Conservation (phyloP, 345 rosid species). For the Limnanthes douglasii region DNA sequence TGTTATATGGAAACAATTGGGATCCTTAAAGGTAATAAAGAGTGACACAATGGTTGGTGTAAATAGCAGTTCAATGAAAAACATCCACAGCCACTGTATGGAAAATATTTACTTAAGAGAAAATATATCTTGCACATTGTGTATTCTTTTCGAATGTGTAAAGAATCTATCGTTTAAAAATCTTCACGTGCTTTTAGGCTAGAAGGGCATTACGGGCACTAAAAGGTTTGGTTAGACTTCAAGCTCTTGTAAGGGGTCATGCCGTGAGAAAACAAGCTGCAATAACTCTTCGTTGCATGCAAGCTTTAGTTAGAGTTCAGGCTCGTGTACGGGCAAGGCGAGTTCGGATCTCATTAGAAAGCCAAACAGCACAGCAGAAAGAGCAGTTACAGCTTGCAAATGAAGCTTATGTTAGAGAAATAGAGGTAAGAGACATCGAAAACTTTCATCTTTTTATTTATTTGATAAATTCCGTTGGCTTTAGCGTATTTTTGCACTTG, state of each 20-base stretch:
- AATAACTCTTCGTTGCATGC: conserved; percentile 98
- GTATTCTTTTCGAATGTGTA: too few species aligned
- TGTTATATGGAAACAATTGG: too few species aligned
- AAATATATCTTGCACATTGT: too few species aligned
- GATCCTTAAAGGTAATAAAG: too few species aligned
- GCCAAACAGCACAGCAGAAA: conserved; percentile 62
- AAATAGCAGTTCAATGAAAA: too few species aligned
- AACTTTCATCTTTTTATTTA: not conserved
- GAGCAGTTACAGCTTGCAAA: conserved; percentile 70
- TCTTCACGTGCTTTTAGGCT: too few species aligned
- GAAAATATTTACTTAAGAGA: too few species aligned
- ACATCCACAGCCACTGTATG: too few species aligned
- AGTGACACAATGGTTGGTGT: too few species aligned
- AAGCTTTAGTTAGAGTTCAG: conserved; percentile 98
- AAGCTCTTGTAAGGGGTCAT: conserved; percentile 96
- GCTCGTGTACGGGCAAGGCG: conserved; percentile 98
- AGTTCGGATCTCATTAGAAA: conserved; percentile 85
- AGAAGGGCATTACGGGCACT: conserved; percentile 96
- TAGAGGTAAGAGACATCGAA: conserved; percentile 36
- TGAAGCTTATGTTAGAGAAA: conserved; percentile 76
- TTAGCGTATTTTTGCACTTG: too few species aligned
- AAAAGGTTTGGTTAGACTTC: conserved; percentile 94
- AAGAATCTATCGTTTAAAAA: too few species aligned
- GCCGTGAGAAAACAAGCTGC: conserved; percentile 99
- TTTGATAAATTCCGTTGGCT: too few species aligned